Evolutionary conservation across 257 asterid genomes (phyloP), one percentile per base, ranked within the genome.

Genomic region (Mentha longifolia): DNA sequence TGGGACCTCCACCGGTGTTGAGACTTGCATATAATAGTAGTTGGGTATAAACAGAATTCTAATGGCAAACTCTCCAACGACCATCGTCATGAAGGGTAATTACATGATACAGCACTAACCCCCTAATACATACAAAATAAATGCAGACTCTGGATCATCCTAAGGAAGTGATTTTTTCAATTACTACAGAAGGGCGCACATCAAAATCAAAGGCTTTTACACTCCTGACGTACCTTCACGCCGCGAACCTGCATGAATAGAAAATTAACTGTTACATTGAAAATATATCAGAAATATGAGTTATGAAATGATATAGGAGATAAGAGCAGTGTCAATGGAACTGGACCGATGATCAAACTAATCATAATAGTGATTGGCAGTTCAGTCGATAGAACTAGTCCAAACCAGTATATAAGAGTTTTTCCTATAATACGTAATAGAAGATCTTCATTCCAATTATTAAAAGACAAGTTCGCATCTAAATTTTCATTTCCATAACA

Each of bases 191-290:
- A 72, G 79, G 79, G 71, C 67, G 70, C 33, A 68, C 61, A 82
- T 85, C 81, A 78, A 81, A 72, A 72, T 75, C 41, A 71, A 65
- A 64, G 71, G 65, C 67, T 58, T n/a, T 73, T 67, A 81, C 76
- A 78, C 68, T 77, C 74, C 55, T 52, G 82, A 84, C 95, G 58
- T 86, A 94, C 97, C 99, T 95, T 95, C 66, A 95, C 93, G 70
- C 54, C 61, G 61, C 99, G 98, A 72, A 95, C 99, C 98, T 95
- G 97, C 95, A 88, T 31, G 43, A 77, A 74, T 25, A 68, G 45
- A 42, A 79, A 67, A 66, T 74, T 39, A 19, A 56, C 25, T 17
- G 66, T 79, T 68, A 76, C 39, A 51, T 61, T 61, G 61, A 74
- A 11, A 46, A 74, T 59, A 55, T 11, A 70, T 12, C 15, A 25